A percentile compares a stretch with the other conserved stretches of the same genome.
phyloP scores from a whole-genome alignment of 306 rosid species.

The Urtica urens region DNA sequence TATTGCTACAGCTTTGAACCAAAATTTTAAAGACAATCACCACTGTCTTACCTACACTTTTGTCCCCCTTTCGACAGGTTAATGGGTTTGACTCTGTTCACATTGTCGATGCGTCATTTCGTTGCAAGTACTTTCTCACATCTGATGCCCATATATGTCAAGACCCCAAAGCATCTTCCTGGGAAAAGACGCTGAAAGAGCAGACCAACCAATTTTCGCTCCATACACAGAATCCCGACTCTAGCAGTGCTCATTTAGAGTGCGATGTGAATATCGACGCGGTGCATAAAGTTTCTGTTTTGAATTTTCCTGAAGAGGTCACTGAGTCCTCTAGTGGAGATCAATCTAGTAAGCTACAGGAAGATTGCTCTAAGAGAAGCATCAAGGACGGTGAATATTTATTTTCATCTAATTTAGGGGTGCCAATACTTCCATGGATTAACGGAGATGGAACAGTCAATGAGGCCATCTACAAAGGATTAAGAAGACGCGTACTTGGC shows the following conservation, averaged over 20 bases:
- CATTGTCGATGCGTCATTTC: conserved; percentile 57
- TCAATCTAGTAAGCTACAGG: conserved; percentile 23
- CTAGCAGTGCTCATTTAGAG: conserved; percentile 16
- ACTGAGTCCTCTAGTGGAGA: conserved; percentile 19
- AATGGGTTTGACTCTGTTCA: conserved; percentile 68
- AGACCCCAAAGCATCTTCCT: conserved; percentile 31
- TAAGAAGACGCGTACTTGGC: conserved; percentile 67
- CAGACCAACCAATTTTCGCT: conserved; percentile 15
- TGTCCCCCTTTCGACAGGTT: conserved; percentile 37
- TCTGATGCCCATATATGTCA: conserved; percentile 24
- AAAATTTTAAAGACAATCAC: too few species aligned
- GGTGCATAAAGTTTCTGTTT: conserved; percentile 74
- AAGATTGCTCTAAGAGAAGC: conserved; percentile 19
- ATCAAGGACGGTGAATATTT: conserved; percentile 26
- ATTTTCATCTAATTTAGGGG: conserved; percentile 29
- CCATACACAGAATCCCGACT: conserved; percentile 14
- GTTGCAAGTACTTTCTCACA: conserved; percentile 68
- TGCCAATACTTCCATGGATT: conserved; percentile 88
- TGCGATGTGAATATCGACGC: conserved; percentile 29
- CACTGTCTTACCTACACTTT: too few species aligned
- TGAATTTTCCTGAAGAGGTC: conserved; percentile 49
- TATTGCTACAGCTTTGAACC: neutral
- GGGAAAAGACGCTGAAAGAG: conserved; percentile 22
- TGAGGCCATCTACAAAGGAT: conserved; percentile 63
- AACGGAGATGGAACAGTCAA: conserved; percentile 89